A percentile compares a stretch with the other conserved stretches of the same genome.
These are phyloP conservation scores for Trichomonas vaginalis DNA, from an alignment of 208 protist species.

Conservation along the genomic window DNA sequence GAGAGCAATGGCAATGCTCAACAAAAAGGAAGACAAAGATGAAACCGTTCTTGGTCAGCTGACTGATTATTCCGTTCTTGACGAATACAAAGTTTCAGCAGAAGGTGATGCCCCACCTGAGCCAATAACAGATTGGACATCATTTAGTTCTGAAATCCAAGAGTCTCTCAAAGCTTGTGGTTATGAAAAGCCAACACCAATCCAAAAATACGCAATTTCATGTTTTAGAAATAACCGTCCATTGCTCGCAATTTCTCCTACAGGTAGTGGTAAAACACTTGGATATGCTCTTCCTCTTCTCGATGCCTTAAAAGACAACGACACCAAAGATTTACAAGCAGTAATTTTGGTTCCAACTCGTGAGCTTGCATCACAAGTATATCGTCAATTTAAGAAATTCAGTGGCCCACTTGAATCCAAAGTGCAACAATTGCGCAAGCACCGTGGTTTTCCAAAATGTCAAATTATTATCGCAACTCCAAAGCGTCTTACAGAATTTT, in stretches of 20 bases:
- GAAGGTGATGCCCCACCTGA: neutral
- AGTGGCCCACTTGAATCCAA: neutral
- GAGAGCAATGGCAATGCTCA: neutral
- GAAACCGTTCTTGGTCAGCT: neutral
- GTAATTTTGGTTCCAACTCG: neutral
- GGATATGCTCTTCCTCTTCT: neutral
- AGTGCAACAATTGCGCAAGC: neutral
- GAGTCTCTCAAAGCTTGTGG: neutral
- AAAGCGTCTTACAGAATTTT: neutral
- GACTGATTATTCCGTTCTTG: conserved; percentile 3
- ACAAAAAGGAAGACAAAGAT: neutral
- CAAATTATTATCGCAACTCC: neutral
- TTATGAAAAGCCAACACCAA: neutral
- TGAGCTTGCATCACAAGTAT: neutral
- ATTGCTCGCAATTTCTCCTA: neutral
- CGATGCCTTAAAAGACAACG: neutral
- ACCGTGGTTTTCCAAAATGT: neutral
- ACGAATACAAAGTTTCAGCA: neutral
- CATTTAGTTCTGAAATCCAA: neutral
- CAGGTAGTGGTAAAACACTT: conserved; percentile 7
- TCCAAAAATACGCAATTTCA: neutral
- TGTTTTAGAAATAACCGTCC: neutral
- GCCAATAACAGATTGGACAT: neutral
- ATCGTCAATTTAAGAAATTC: neutral
- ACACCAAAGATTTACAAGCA: neutral